Conservation (phyloP, 1,284 basidiomycete species). For the Marasmius oreades region DNA sequence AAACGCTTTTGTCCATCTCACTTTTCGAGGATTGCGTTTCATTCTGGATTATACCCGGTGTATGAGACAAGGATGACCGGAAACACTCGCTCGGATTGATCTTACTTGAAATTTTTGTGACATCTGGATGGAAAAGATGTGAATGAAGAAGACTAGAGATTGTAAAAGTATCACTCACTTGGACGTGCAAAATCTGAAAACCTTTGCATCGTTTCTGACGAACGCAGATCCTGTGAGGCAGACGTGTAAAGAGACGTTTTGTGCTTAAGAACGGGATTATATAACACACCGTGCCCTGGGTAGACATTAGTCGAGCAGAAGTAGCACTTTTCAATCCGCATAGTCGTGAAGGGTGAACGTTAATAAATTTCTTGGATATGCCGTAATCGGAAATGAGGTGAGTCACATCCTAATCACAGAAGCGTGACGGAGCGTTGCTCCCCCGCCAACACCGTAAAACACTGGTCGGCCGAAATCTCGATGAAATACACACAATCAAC, state of each 20-base stretch:
- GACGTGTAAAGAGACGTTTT: not conserved
- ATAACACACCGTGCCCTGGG: slow-evolving; percentile 72
- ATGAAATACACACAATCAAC: no score
- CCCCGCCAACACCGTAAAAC: no score
- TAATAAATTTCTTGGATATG: not conserved
- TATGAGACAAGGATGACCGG: slow-evolving; percentile 1
- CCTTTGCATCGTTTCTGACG: slow-evolving; percentile 95
- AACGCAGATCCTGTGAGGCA: slow-evolving; percentile 73
- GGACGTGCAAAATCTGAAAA: slow-evolving; percentile 94
- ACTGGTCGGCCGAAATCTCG: no score
- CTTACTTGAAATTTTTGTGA: slow-evolving; percentile 97
- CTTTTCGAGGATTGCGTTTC: slow-evolving; percentile 99
- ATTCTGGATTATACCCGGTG: slow-evolving; percentile 60
- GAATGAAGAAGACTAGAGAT: slow-evolving; percentile 10
- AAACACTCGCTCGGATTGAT: slow-evolving; percentile 1
- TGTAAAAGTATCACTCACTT: slow-evolving; percentile 59
- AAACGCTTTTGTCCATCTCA: slow-evolving; percentile 99
- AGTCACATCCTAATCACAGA: no score
- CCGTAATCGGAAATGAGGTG: no score
- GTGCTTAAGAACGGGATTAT: not conserved
- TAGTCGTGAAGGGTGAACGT: slow-evolving; percentile 24
- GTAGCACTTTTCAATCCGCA: slow-evolving; percentile 80
- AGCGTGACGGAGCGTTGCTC: no score
- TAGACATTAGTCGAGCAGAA: slow-evolving; percentile 88
- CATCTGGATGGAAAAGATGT: slow-evolving; percentile 51